These are phyloP conservation scores for Dothistroma pini DNA, from an alignment of 2,329 filamentous ascomycete genomes.

Conservation along the genomic window DNA sequence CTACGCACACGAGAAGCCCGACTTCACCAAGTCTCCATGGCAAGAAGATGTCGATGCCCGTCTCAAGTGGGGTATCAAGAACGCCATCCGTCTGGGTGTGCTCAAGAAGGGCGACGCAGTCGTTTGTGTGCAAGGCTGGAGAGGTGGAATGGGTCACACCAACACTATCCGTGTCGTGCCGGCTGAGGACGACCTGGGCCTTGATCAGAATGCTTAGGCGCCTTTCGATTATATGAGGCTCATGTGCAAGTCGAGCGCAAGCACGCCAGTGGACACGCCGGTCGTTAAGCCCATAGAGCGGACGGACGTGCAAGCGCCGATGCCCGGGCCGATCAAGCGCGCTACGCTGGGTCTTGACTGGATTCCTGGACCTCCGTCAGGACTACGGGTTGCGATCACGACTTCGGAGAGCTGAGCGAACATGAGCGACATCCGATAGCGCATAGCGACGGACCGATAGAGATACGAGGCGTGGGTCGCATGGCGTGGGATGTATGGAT, in stretches of 20 bases:
- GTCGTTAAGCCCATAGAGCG: not conserved
- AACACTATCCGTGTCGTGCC: constrained; percentile 64
- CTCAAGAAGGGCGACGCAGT: constrained; percentile 69
- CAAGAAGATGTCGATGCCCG: constrained; percentile 98
- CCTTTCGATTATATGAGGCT: not conserved
- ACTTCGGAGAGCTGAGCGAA: not conserved
- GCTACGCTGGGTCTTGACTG: not conserved
- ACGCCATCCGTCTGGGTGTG: constrained; percentile 78
- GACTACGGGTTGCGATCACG: not conserved
- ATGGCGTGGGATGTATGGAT: not conserved
- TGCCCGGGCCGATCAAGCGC: not conserved
- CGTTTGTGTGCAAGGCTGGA: constrained; percentile 85
- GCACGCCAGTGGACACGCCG: not conserved
- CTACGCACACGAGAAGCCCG: constrained; percentile 88
- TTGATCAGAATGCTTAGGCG: constrained; percentile 45
- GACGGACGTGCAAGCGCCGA: not conserved
- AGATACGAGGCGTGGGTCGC: not conserved
- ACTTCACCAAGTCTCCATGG: constrained; percentile 91
- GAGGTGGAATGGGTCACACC: constrained; percentile 87
- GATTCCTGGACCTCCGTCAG: not conserved
- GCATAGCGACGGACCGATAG: not conserved
- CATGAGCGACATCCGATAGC: not conserved
- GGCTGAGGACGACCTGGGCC: constrained; percentile 48
- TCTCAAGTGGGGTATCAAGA: constrained; percentile 92
- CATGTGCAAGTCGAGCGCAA: not conserved